Evolutionary conservation across 1,284 basidiomycete genomes (phyloP), one percentile per base, ranked within the genome.

Genomic region (Dichomitus squalens): DNA sequence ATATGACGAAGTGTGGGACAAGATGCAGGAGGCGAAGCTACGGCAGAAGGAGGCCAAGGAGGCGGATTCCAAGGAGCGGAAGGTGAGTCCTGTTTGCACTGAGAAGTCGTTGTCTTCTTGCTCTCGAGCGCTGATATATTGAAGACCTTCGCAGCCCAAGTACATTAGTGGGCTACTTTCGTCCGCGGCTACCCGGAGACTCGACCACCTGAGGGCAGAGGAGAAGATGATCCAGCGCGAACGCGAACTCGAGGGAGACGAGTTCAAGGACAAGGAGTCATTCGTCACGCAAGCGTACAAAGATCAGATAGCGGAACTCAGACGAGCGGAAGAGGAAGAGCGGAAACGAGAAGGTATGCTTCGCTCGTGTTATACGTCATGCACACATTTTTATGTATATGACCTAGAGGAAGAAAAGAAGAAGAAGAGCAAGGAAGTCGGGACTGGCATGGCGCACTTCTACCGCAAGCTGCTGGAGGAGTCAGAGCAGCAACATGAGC

Each of bases 281-380:
- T 99, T 98, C 68, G 96, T 99, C 43, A 99, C 97, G 0, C 93
- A 95, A 68, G 95, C 95, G 34, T 99, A 99, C 77, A 95, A 95
- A 73, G 90, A 93, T 60, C 97, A 99, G 74, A 93, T 97, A 86
- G 96, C 86, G 48, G 93, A 96, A 74, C 87, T 98, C 2, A 81
- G 92, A 53, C 83, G 79, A 70, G 94, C 95, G 1, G 97, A 97
- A 71, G 93, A 93, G 68, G 95, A 96, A 68, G 95, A 98, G 73
- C 88, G 84, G 74, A 76, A 79, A 68, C 82, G 88, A 65, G 93
- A 97, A 76, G 95, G 95, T 92, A 67, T 60, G 84, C 75, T 34
- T 5, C 18, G 3, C 1, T 1, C 35, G 27, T 4, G 12, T 1
- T 14, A 20, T 23, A 14, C 7, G 7, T 20, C 34, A 1, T 46